Conservation (phyloP, 2,329 filamentous ascomycete species). For the Ophiostoma perfectum region DNA sequence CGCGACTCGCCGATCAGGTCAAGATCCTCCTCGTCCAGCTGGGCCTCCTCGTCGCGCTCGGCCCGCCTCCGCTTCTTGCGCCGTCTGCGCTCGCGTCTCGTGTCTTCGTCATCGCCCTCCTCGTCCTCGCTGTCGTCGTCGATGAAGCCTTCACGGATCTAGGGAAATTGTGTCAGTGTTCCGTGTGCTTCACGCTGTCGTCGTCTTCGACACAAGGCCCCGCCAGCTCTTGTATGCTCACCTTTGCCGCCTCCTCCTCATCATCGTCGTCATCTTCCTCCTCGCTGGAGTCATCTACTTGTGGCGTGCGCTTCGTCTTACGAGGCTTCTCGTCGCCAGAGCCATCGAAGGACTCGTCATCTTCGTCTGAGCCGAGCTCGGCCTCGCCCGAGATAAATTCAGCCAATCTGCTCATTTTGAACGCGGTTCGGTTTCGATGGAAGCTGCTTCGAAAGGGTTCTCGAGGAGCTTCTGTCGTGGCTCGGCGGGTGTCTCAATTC, state of each 20-base stretch:
- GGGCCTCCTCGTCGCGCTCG: conserved; percentile 78
- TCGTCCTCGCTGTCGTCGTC: conserved; percentile 83
- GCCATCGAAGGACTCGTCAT: conserved; percentile 77
- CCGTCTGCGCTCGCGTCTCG: conserved; percentile 53
- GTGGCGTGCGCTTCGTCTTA: conserved; percentile 39
- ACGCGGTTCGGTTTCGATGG: background rate
- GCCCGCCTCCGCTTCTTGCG: conserved; percentile 69
- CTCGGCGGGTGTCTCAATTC: background rate
- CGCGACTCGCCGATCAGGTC: conserved; percentile 86
- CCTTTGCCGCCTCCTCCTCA: conserved; percentile 73
- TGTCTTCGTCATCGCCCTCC: conserved; percentile 56
- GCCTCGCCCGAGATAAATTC: conserved; percentile 81
- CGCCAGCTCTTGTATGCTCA: conserved; percentile 35
- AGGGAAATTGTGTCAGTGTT: background rate
- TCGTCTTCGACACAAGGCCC: background rate
- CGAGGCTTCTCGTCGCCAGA: conserved; percentile 63
- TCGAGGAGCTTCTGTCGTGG: background rate
- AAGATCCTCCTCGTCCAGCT: conserved; percentile 91
- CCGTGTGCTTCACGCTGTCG: no score
- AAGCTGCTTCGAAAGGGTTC: background rate
- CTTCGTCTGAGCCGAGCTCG: conserved; percentile 77
- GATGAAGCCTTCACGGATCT: conserved; percentile 94
- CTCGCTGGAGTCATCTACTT: conserved; percentile 79
- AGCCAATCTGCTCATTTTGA: conserved; percentile 60
- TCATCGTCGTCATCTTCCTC: conserved; percentile 92